These are phyloP conservation scores for Colletotrichum destructivum DNA, from an alignment of 2,329 filamentous ascomycete genomes.

Conservation along the genomic window DNA sequence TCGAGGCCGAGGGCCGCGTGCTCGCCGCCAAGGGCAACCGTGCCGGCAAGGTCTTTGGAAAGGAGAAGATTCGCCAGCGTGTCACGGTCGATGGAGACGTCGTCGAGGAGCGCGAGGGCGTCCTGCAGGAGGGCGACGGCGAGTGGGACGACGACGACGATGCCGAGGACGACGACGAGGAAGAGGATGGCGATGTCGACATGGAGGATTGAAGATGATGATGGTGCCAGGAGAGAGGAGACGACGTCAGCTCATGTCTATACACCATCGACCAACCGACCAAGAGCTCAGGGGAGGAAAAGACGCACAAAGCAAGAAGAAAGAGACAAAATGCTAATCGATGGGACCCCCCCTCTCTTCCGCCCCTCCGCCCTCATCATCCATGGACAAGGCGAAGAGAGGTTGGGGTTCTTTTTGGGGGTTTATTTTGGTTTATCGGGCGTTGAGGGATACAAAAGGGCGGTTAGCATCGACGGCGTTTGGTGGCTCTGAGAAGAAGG, in stretches of 20 bases:
- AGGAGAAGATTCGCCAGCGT: slow-evolving; percentile 57
- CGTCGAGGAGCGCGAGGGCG: slow-evolving; percentile 48
- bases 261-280: neutral
- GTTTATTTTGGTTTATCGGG: slow-evolving; percentile 10
- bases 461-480: slow-evolving; percentile 42
- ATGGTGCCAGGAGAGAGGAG: neutral
- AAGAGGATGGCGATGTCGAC: slow-evolving; percentile 48
- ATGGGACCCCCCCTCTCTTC: slow-evolving; percentile 14
- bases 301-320: slow-evolving; percentile 1
- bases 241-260: slow-evolving; percentile 7
- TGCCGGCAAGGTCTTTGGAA: slow-evolving; percentile 59
- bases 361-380: neutral
- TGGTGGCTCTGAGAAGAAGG: slow-evolving; percentile 41
- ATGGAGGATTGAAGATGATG: slow-evolving; percentile 51
- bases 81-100: slow-evolving; percentile 56
- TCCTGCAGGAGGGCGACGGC: slow-evolving; percentile 43
- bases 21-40: slow-evolving; percentile 44
- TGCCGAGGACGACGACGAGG: slow-evolving; percentile 47
- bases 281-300: slow-evolving; percentile 4
- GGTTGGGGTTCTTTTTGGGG: slow-evolving; percentile 12
- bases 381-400: neutral
- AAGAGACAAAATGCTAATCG: slow-evolving; percentile 35
- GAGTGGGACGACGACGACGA: slow-evolving; percentile 42
- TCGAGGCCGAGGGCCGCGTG: slow-evolving; percentile 55
- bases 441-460: slow-evolving; percentile 41